These are phyloP conservation scores for Talaromyces liani DNA, from an alignment of 495 filamentous ascomycete species.

Conservation along the genomic window DNA sequence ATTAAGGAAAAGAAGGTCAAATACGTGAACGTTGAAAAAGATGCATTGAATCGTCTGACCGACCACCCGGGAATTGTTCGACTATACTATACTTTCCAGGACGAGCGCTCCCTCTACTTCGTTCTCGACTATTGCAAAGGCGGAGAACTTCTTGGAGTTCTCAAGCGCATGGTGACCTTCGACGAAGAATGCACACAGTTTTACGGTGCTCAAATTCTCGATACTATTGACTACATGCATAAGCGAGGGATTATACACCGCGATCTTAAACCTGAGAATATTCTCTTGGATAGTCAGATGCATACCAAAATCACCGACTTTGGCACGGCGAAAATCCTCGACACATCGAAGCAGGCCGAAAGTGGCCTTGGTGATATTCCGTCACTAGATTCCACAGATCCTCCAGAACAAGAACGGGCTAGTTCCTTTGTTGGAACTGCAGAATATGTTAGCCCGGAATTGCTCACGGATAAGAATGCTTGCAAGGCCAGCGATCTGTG, in stretches of 20 bases:
- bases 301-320: slow-evolving; percentile 99
- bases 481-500: slow-evolving; percentile 98
- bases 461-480: slow-evolving; percentile 90
- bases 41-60: slow-evolving; percentile 90
- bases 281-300: slow-evolving; percentile 90
- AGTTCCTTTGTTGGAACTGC: slow-evolving; percentile 97
- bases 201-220: slow-evolving; percentile 93
- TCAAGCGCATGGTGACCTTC: slow-evolving; percentile 91
- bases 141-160: slow-evolving; percentile 83
- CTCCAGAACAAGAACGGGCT: slow-evolving; percentile 62
- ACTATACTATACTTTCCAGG: slow-evolving; percentile 98
- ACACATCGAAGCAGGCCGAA: slow-evolving; percentile 50
- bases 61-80: slow-evolving; percentile 97
- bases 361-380: slow-evolving; percentile 33
- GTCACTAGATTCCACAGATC: slow-evolving; percentile 46
- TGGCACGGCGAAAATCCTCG: slow-evolving; percentile 90
- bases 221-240: slow-evolving; percentile 98
- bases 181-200: slow-evolving; percentile 94
- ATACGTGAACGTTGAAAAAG: slow-evolving; percentile 99
- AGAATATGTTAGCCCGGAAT: slow-evolving; percentile 95
- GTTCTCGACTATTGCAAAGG: slow-evolving; percentile 90
- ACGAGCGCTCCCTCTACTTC: slow-evolving; percentile 92
- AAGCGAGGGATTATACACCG: slow-evolving; percentile 91
- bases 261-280: slow-evolving; percentile 96
- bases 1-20: slow-evolving; percentile 99